Percentiles rank a stretch among this genome's conserved stretches.
These are phyloP conservation scores for Penicillium expansum DNA, from an alignment of 2,329 filamentous ascomycete species.

Conservation along the genomic window DNA sequence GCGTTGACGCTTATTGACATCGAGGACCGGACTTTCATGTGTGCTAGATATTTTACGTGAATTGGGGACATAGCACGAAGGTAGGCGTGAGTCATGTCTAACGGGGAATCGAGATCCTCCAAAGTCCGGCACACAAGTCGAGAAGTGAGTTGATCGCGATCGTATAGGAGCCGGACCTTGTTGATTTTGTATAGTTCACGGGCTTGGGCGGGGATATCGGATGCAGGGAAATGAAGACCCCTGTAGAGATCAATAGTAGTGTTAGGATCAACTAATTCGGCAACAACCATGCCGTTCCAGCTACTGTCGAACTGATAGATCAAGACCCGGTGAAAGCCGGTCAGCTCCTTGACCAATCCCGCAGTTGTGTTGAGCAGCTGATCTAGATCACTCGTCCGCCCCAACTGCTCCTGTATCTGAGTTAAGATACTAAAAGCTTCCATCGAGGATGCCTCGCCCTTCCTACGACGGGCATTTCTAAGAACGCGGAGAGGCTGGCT, in stretches of 20 bases:
- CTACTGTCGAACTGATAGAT: conserved; percentile 82
- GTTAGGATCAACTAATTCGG: conserved; percentile 77
- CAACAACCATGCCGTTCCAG: conserved; percentile 84
- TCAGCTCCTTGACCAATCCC: conserved; percentile 83
- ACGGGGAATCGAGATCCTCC: conserved; percentile 63
- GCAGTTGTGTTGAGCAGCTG: conserved; percentile 76
- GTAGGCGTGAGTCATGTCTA: conserved; percentile 83
- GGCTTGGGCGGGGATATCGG: conserved; percentile 81
- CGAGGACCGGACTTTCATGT: conserved; percentile 89
- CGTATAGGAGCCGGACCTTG: conserved; percentile 83
- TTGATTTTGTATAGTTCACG: conserved; percentile 88
- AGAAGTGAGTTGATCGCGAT: conserved; percentile 75
- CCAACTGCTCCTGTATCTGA: conserved; percentile 82
- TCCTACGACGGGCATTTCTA: conserved; percentile 69
- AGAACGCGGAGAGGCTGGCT: conserved; percentile 77
- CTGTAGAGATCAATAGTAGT: conserved; percentile 82
- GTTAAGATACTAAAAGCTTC: conserved; percentile 91
- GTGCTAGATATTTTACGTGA: conserved; percentile 78
- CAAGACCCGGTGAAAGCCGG: conserved; percentile 89
- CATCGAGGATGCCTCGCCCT: conserved; percentile 74
- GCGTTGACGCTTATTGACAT: conserved; percentile 94
- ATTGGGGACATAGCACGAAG: conserved; percentile 80
- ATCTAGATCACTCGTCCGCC: conserved; percentile 62
- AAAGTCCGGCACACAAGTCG: conserved; percentile 73
- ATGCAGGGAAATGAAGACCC: conserved; percentile 82